Evolutionary conservation across 306 rosid genomes (phyloP).

Genomic region (Sindora glabra): DNA sequence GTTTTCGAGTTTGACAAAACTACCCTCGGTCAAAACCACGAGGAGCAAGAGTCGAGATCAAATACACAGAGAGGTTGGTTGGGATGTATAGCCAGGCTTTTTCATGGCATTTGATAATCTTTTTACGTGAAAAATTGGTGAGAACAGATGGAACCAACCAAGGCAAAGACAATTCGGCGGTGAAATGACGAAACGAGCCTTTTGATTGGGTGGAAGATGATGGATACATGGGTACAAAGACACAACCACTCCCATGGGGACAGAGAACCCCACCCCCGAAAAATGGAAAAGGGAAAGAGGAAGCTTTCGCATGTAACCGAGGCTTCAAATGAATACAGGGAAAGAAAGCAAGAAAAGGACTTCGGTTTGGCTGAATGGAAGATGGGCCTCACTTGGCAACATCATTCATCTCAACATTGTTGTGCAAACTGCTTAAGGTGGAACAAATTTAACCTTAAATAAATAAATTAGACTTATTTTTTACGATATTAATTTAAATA

Average conservation of each 20-base stretch:
- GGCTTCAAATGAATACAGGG: conserved; percentile 29
- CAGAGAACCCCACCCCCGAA: conserved; percentile 29
- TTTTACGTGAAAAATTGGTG: conserved; percentile 18
- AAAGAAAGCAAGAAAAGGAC: conserved; percentile 20
- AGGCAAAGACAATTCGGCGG: background rate
- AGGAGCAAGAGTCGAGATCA: conserved; percentile 15
- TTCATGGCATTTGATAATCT: conserved; percentile 3
- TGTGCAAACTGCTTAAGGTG: no score
- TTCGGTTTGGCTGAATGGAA: conserved; percentile 5
- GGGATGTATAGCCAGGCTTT: conserved; percentile 6
- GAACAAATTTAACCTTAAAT: no score
- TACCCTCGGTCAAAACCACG: conserved; percentile 26
- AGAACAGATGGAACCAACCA: conserved; percentile 16
- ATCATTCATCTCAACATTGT: conserved; percentile 15
- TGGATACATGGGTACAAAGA: background rate
- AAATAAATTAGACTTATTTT: no score
- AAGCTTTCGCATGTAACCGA: conserved; percentile 16
- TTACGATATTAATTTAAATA: no score
- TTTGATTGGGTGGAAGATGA: background rate
- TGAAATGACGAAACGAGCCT: conserved; percentile 20
- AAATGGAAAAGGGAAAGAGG: conserved; percentile 2
- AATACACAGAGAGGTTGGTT: background rate
- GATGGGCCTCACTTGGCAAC: conserved; percentile 27
- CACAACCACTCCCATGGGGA: conserved; percentile 25
- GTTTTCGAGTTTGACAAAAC: background rate